Percentiles rank a stretch among this genome's conserved stretches.
Evolutionary conservation across 176 grass and related monocot genomes (phyloP).

Genomic region (Stipa capillata): DNA sequence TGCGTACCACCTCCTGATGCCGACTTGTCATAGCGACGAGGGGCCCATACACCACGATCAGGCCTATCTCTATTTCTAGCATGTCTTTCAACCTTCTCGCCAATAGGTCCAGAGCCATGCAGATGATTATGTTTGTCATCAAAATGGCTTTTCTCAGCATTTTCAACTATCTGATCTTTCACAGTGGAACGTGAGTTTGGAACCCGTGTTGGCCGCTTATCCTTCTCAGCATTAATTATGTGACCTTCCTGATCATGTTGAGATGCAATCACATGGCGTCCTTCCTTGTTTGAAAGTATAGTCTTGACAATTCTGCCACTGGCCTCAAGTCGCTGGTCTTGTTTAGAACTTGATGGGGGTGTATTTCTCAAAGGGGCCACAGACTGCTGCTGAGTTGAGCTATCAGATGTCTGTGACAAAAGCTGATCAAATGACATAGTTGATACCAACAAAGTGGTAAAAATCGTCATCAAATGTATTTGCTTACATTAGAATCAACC

Average conservation of each 20-base stretch:
- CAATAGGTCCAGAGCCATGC: conserved; percentile 34
- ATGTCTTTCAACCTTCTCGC: conserved; percentile 67
- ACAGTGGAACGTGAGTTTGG: conserved; percentile 32
- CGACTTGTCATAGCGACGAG: conserved; percentile 64
- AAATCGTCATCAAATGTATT: background rate
- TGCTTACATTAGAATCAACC: conserved; percentile 62
- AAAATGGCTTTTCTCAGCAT: conserved; percentile 60
- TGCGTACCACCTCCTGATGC: conserved; percentile 25
- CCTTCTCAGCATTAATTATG: conserved; percentile 41
- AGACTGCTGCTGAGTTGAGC: conserved; percentile 35
- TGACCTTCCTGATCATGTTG: conserved; percentile 49
- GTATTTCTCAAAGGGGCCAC: conserved; percentile 29
- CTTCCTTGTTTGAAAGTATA: conserved; percentile 78
- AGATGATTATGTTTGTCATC: conserved; percentile 50
- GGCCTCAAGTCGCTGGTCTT: conserved; percentile 39
- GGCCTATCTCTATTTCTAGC: conserved; percentile 84
- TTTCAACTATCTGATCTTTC: conserved; percentile 51
- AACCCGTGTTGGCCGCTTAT: conserved; percentile 51
- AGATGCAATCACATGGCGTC: conserved; percentile 20
- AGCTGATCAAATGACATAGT: background rate
- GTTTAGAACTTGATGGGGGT: conserved; percentile 41
- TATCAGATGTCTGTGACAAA: conserved; percentile 43
- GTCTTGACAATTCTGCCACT: conserved; percentile 68
- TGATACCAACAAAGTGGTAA: conserved; percentile 10
- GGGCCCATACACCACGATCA: conserved; percentile 84